A percentile compares a stretch with the other conserved stretches of the same genome.
phyloP scores from a whole-genome alignment of 441 rosid species.

The Erodium texanum region DNA sequence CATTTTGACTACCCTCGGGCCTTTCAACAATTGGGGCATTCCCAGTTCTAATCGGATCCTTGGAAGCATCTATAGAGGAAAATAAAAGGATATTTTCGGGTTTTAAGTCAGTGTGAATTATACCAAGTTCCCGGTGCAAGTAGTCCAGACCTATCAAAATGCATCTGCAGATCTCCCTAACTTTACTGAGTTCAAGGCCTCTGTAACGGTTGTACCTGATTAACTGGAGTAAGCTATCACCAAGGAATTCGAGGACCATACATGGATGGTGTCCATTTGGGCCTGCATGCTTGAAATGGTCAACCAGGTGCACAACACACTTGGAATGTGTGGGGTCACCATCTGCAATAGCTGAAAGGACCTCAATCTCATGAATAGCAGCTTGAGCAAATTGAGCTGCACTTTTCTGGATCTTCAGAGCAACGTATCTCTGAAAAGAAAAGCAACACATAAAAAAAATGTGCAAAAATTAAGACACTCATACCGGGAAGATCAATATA shows the following conservation, averaged over 20 bases:
- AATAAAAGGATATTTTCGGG: slow-evolving; percentile 61
- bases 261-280: slow-evolving; percentile 67
- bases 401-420: slow-evolving; percentile 68
- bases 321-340: slow-evolving; percentile 46
- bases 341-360: slow-evolving; percentile 53
- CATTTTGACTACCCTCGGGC: slow-evolving; percentile 31
- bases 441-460: no score
- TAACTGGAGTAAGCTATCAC: slow-evolving; percentile 65
- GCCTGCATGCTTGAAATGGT: slow-evolving; percentile 72
- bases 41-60: slow-evolving; percentile 44
- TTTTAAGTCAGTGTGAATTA: slow-evolving; percentile 68
- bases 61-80: slow-evolving; percentile 47
- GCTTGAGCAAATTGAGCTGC: slow-evolving; percentile 71
- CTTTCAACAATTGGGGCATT: slow-evolving; percentile 40
- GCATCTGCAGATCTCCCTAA: slow-evolving; percentile 48
- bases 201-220: slow-evolving; percentile 56
- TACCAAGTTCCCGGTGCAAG: slow-evolving; percentile 49
- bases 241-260: slow-evolving; percentile 69
- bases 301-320: slow-evolving; percentile 66
- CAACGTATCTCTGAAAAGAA: slow-evolving; percentile 45
- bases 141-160: slow-evolving; percentile 56
- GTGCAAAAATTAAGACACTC: no score
- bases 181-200: slow-evolving; percentile 47
- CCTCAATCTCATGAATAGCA: slow-evolving; percentile 73
- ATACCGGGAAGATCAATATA: no score